Evolutionary conservation across 148 eudicot genomes (phyloP), one percentile per base, ranked within the genome.

Genomic region (Amaranthus palmeri): DNA sequence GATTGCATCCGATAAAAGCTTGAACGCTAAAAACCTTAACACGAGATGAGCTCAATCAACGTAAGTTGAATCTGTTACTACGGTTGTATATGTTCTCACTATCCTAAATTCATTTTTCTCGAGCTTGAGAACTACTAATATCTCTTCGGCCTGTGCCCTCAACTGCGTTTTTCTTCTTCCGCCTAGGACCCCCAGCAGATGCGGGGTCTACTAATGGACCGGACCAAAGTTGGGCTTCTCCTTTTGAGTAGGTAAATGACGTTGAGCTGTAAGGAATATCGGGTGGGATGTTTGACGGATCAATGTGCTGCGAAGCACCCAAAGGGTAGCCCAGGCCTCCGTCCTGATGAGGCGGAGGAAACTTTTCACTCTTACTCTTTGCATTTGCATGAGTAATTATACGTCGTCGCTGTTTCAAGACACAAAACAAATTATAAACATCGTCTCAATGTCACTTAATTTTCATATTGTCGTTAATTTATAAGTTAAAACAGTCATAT

Each of bases 331-430:
- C 97, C 5, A 91, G 88, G 60, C 89, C 96, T 74, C 92, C 98
- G 53, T 93, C 98, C 61, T 93, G 97, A 81, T 93, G 98, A 25
- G 98, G 98, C 41, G 98, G 98, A 48, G 98, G 98, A 51, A 93
- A 93, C 78, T 93, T 93, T 78, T 93, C 98, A 11, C 98, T 93
- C 81, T 91, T 93, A 88, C 98, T 93, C 85, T 89, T 93, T 70
- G 98, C 97, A 77, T 93, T 93, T 65, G 96, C 96, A 73, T 91
- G 97, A 60, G 83, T 86, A 57, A 93, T 86, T 40, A 91, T 77
- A 58, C 98, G 96, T 68, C 98, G 90, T 67, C 97, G 81, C 98
- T 91, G 97, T 80, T 76, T 40, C 49, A 60, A 52, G 61, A 68
- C 49, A 50, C 36, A 25, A 25, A 25, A 25, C 36, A 25, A 25